phyloP scores from a whole-genome alignment of 345 rosid genomes.

The Moricandia moricandioides region DNA sequence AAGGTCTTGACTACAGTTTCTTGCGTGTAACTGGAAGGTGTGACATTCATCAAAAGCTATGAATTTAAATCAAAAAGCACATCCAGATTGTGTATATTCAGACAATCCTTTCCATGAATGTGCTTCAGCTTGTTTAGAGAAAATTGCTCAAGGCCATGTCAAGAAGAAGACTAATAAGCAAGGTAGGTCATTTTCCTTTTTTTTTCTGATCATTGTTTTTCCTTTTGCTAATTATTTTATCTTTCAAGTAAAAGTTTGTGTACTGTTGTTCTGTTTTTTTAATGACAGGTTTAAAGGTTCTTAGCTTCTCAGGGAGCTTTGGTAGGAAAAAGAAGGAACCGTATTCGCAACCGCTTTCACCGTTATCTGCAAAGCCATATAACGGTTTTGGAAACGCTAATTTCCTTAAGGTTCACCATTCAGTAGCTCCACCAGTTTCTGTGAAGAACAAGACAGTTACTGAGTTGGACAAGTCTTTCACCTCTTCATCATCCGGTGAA shows the following conservation, averaged over 20 bases:
- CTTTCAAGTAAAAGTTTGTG: not conserved
- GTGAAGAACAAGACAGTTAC: slow-evolving; percentile 38
- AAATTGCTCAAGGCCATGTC: slow-evolving; percentile 32
- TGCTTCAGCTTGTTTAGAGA: slow-evolving; percentile 37
- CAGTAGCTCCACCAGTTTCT: slow-evolving; percentile 15
- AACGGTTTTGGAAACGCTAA: slow-evolving; percentile 8
- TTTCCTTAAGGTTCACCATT: slow-evolving; percentile 32
- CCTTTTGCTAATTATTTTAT: not conserved
- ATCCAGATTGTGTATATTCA: slow-evolving; percentile 28
- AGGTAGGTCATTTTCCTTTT: slow-evolving; percentile 5
- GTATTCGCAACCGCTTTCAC: slow-evolving; percentile 24
- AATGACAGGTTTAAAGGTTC: slow-evolving; percentile 48
- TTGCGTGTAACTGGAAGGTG: not conserved
- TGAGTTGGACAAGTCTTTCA: slow-evolving; percentile 23
- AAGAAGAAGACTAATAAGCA: slow-evolving; percentile 35
- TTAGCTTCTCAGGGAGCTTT: slow-evolving; percentile 52
- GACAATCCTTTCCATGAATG: slow-evolving; percentile 37
- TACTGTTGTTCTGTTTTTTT: not conserved
- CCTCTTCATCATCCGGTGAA: slow-evolving; percentile 39
- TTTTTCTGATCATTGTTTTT: not conserved
- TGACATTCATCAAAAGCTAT: slow-evolving; percentile 12
- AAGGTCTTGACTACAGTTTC: not conserved
- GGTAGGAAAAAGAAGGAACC: slow-evolving; percentile 60
- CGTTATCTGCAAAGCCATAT: slow-evolving; percentile 40
- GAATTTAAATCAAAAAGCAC: slow-evolving; percentile 26